Base-by-base conservation (phyloP, 345 rosid genomes). In the Salix caprea region DNA sequence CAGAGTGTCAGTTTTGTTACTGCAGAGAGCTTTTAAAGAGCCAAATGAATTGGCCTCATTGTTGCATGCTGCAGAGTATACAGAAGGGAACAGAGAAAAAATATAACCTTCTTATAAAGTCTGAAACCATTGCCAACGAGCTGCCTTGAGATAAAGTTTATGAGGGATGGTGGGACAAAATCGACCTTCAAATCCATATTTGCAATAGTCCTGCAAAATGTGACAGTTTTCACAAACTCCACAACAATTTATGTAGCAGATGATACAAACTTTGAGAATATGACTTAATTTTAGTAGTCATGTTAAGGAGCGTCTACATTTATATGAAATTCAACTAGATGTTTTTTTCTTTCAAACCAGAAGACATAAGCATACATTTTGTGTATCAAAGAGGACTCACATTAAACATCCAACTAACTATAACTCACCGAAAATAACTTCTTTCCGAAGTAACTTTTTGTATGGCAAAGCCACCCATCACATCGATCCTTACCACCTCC, bases 71-170 rank as follows among this genome's bases (percentile, higher is more conserved):
- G 21, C 18, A 7, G 23, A 23, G 30, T 6, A 6, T 13, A 54
- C 7, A 56, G 23, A 15, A 16, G 70, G 34, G 50, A 44, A 66
- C 21, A 69, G 70, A 64, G 73, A 80, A 54, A 74, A 9, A 15
- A 30, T 21, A 61, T 69, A 84, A 96, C 99, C 99, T 96, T 94
- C 83, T 92, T 90, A 84, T 92, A 96, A 69, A 94, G 95, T 82
- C 85, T 85, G 87, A 96, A 96, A 78, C 99, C 95, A 62, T 84
- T 90, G 37, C 99, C 97, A 1, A 94, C 42, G 76, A 93, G 94
- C 87, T 96, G 98, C 84, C 99, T 92, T 26, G 97, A 79, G 64
- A 96, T 83, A 50, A 96, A 96, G 84, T 96, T 96, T 46, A 96
- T 86, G 67, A 96, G 94, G 73, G 90, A 84, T 13, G 98, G 94